Evolutionary conservation across 257 asterid species (phyloP).

Genomic region (Solanum stenotomum): DNA sequence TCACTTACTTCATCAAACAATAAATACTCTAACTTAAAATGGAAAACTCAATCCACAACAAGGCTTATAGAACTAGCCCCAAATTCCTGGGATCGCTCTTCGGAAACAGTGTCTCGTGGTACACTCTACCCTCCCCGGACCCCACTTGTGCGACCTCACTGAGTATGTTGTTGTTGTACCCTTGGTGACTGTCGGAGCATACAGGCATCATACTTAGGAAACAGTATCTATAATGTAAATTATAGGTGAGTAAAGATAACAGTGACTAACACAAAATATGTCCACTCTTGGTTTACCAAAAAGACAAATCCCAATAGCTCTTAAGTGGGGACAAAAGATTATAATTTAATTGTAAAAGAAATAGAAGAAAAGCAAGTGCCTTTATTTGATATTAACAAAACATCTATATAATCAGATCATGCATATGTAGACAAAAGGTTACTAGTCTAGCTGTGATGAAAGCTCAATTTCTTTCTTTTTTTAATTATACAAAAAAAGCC

Average conservation of each 20-base stretch:
- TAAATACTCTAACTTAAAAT: background rate
- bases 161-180: background rate
- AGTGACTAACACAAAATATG: background rate
- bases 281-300: background rate
- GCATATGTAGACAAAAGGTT: background rate
- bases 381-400: background rate
- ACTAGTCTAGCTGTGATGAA: background rate
- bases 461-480: background rate
- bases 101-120: background rate
- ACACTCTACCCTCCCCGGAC: background rate
- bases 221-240: background rate
- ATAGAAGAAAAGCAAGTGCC: background rate
- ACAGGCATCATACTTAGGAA: background rate
- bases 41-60: background rate
- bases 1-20: background rate
- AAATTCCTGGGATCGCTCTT: background rate
- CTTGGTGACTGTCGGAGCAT: background rate
- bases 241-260: background rate
- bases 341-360: background rate
- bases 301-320: background rate
- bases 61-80: background rate
- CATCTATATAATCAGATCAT: background rate
- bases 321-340: background rate
- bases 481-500: background rate
- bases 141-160: background rate